Evolutionary conservation across 768 basidiomycete genomes (phyloP).

Genomic region (Suillus tomentosus): DNA sequence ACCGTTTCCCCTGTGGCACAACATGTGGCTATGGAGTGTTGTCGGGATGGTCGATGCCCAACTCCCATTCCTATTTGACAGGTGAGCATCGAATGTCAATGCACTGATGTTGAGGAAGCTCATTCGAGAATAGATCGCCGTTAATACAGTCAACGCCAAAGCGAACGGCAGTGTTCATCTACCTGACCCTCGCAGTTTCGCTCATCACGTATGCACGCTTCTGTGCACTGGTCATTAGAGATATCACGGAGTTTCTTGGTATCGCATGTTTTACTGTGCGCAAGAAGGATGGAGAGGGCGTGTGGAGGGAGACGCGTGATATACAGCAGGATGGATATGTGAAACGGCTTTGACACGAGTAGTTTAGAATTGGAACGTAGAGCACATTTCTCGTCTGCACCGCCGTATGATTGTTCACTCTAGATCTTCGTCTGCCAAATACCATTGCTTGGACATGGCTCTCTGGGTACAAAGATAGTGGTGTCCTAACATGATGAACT

Average conservation of each 20-base stretch:
- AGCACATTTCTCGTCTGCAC: neutral
- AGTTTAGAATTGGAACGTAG: neutral
- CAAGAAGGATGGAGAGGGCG: slow-evolving; percentile 73
- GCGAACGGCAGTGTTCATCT: slow-evolving; percentile 71
- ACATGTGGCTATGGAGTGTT: slow-evolving; percentile 81
- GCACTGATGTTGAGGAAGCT: slow-evolving; percentile 17
- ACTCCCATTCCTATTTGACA: slow-evolving; percentile 61
- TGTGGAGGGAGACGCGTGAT: slow-evolving; percentile 49
- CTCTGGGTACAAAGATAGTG: no score
- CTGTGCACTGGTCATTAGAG: slow-evolving; percentile 77
- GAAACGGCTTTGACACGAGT: slow-evolving; percentile 22
- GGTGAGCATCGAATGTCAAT: slow-evolving; percentile 43
- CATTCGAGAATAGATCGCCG: slow-evolving; percentile 47
- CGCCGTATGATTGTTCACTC: neutral
- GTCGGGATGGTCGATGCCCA: slow-evolving; percentile 85
- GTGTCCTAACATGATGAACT: neutral
- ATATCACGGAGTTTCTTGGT: slow-evolving; percentile 90
- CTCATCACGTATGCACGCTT: slow-evolving; percentile 75
- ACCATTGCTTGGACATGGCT: neutral
- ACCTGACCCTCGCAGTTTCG: slow-evolving; percentile 67
- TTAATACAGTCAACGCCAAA: slow-evolving; percentile 70
- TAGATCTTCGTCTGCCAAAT: neutral
- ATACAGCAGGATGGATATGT: slow-evolving; percentile 27
- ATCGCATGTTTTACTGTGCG: slow-evolving; percentile 94
- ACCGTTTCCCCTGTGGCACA: slow-evolving; percentile 85